Conservation (phyloP, 495 filamentous ascomycete species). For the Chaetomium fimeti region DNA sequence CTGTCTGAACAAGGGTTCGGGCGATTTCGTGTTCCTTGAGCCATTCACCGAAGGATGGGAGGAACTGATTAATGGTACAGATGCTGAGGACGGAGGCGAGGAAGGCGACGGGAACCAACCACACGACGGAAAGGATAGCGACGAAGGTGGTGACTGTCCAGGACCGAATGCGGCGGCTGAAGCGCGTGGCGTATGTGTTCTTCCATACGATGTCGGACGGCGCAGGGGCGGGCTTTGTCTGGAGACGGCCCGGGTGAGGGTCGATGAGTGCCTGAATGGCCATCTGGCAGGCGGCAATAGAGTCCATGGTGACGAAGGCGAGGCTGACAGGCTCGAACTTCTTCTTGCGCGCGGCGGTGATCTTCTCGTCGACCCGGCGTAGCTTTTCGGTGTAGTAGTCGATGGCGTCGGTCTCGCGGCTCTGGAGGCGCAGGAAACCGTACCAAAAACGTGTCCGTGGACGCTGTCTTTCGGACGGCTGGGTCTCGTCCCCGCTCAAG, state of each 20-base stretch:
- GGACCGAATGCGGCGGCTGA: constrained; percentile 66
- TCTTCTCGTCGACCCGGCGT: constrained; percentile 75
- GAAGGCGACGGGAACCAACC: constrained; percentile 80
- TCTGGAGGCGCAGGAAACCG: constrained; percentile 71
- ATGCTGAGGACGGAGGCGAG: constrained; percentile 75
- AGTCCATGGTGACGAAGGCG: constrained; percentile 97
- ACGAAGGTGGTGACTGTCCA: constrained; percentile 85
- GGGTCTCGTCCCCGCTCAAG: constrained; percentile 48
- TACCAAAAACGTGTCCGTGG: constrained; percentile 77
- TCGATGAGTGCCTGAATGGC: constrained; percentile 90
- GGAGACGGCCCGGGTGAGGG: constrained; percentile 77
- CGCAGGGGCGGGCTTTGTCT: constrained; percentile 80
- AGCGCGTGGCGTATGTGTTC: constrained; percentile 84
- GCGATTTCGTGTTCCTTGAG: constrained; percentile 65
- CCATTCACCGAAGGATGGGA: constrained; percentile 64
- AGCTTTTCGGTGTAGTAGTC: constrained; percentile 89
- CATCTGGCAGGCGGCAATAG: constrained; percentile 89
- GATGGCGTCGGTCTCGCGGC: constrained; percentile 78
- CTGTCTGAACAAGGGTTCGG: constrained; percentile 77
- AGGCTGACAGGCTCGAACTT: constrained; percentile 74
- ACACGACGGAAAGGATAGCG: constrained; percentile 77
- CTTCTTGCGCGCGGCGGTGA: constrained; percentile 66
- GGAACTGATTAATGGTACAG: constrained; percentile 69
- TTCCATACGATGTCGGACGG: constrained; percentile 88
- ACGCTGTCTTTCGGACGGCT: constrained; percentile 44